Evolutionary conservation across 2,329 filamentous ascomycete species (phyloP).

Genomic region (Aureobasidium zeae): DNA sequence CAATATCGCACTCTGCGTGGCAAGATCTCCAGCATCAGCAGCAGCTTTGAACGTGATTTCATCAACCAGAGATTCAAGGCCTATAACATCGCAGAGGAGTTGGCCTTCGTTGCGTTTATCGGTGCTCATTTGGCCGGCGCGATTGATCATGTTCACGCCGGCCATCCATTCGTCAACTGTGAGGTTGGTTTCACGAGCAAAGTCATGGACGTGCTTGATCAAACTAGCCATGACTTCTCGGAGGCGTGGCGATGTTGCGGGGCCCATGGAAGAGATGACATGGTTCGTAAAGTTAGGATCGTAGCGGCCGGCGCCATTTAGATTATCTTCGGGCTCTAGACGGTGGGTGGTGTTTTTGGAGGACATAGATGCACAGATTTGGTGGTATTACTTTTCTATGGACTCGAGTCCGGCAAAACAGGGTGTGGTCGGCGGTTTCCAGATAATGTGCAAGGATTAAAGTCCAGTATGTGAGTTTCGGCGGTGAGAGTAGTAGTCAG

Average conservation of each 20-base stretch:
- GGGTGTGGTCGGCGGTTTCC: too few species aligned
- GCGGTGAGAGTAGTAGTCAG: too few species aligned
- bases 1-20: slow-evolving; percentile 69
- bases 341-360: background rate
- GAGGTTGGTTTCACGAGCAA: slow-evolving; percentile 49
- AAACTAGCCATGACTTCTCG: slow-evolving; percentile 39
- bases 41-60: slow-evolving; percentile 66
- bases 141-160: slow-evolving; percentile 50
- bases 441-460: too few species aligned
- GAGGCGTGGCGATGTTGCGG: slow-evolving; percentile 27
- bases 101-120: slow-evolving; percentile 56
- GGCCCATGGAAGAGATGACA: slow-evolving; percentile 30
- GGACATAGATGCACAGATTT: background rate
- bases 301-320: slow-evolving; percentile 12
- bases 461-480: too few species aligned
- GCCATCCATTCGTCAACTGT: slow-evolving; percentile 52
- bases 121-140: slow-evolving; percentile 54
- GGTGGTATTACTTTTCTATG: too few species aligned
- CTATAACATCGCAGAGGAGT: slow-evolving; percentile 49
- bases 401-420: too few species aligned
- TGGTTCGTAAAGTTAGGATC: slow-evolving; percentile 29
- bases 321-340: slow-evolving; percentile 8
- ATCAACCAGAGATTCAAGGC: slow-evolving; percentile 57
- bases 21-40: slow-evolving; percentile 39
- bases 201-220: slow-evolving; percentile 50